Conservation (phyloP, 2,329 filamentous ascomycete genomes). For the Xylariaceae sp. region DNA sequence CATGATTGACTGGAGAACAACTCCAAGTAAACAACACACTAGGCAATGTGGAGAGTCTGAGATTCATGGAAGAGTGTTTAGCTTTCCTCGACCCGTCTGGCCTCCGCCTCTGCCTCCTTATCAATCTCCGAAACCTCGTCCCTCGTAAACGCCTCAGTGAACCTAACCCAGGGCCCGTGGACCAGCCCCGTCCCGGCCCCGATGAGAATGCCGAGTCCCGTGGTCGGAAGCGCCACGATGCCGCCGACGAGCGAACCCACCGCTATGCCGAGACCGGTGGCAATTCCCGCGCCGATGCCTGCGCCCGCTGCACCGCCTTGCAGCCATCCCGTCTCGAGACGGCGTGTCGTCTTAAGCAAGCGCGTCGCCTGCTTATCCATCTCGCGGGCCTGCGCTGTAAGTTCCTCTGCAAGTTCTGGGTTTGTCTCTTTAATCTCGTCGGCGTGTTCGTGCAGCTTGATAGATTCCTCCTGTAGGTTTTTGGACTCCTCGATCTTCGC, state of each 20-base stretch:
- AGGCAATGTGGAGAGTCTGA: not conserved
- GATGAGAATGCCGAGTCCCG: slow-evolving; percentile 30
- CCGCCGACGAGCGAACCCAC: slow-evolving; percentile 31
- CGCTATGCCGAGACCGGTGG: slow-evolving; percentile 24
- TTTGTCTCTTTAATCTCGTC: slow-evolving; percentile 25
- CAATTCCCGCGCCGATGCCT: slow-evolving; percentile 32
- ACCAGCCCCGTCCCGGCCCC: slow-evolving; percentile 32
- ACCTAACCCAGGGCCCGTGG: slow-evolving; percentile 34
- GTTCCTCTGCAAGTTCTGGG: slow-evolving; percentile 27
- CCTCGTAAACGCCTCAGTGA: slow-evolving; percentile 29
- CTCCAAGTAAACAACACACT: not conserved
- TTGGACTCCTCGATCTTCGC: slow-evolving; percentile 30
- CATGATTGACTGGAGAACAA: not conserved
- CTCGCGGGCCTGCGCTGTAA: slow-evolving; percentile 27
- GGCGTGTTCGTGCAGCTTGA: slow-evolving; percentile 27
- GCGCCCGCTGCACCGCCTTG: slow-evolving; percentile 32
- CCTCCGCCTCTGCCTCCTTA: slow-evolving; percentile 28
- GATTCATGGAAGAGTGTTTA: not conserved
- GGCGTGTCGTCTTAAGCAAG: slow-evolving; percentile 30
- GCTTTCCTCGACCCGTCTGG: slow-evolving; percentile 16
- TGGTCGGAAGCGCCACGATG: slow-evolving; percentile 31
- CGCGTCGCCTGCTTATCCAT: slow-evolving; percentile 30
- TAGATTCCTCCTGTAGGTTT: slow-evolving; percentile 27
- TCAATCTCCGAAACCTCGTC: slow-evolving; percentile 30
- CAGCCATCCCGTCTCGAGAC: slow-evolving; percentile 32